phyloP scores from a whole-genome alignment of 345 rosid genomes.

The Trapa incisa region DNA sequence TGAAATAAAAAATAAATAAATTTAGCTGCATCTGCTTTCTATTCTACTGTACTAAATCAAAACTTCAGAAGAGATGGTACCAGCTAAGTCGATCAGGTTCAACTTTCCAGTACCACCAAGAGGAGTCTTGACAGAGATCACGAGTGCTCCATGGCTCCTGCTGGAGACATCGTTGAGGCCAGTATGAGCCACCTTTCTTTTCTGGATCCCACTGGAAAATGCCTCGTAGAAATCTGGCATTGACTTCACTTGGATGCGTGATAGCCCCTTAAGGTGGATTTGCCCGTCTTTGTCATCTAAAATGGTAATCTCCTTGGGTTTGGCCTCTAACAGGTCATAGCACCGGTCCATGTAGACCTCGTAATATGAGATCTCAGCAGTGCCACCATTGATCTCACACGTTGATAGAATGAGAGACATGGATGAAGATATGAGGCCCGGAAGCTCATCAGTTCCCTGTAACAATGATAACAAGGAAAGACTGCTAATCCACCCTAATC shows the following conservation, averaged over 20 bases:
- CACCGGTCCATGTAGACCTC: constrained; percentile 92
- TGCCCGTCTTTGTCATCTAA: constrained; percentile 64
- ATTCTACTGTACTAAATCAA: neutral
- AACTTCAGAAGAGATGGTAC: constrained; percentile 14
- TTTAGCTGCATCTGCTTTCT: neutral
- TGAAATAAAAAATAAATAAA: too few relatives aligned
- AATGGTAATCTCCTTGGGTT: constrained; percentile 44
- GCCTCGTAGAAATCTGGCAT: constrained; percentile 48
- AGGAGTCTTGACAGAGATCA: constrained; percentile 45
- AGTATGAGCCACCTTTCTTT: constrained; percentile 74
- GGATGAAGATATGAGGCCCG: constrained; percentile 64
- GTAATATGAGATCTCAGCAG: constrained; percentile 63
- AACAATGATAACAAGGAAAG: neutral
- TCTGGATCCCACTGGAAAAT: constrained; percentile 43
- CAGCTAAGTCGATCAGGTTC: constrained; percentile 90
- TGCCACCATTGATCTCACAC: constrained; percentile 35
- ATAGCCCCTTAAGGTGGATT: constrained; percentile 69
- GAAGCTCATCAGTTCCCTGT: constrained; percentile 50
- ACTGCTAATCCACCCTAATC: neutral
- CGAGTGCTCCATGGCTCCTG: constrained; percentile 88
- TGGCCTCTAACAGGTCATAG: constrained; percentile 61
- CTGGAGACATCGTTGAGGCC: constrained; percentile 81
- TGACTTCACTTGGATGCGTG: constrained; percentile 41
- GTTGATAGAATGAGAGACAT: constrained; percentile 52
- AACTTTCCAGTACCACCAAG: constrained; percentile 47